A percentile compares a stretch with the other conserved stretches of the same genome.
phyloP scores from a whole-genome alignment of 1,139 yeast genomes.

The Diutina pseudorugosa region DNA sequence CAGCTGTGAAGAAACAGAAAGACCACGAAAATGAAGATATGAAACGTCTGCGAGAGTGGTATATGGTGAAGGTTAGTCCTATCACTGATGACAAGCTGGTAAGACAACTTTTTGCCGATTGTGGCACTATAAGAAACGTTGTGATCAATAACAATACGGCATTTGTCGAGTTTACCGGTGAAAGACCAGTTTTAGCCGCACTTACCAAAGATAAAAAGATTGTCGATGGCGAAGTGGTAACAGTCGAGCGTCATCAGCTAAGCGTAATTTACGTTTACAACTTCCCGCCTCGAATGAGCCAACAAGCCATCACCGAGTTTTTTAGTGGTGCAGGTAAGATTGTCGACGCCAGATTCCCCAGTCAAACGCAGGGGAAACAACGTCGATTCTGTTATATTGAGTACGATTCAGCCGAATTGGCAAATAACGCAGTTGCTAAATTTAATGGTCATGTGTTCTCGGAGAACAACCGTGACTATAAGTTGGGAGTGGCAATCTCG shows the following conservation, averaged over 20 bases:
- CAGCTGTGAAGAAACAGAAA: not conserved
- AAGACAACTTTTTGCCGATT: not conserved
- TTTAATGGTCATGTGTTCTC: not conserved
- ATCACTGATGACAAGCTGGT: not conserved
- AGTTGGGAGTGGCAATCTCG: not conserved
- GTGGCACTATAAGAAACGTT: not conserved
- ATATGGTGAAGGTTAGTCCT: not conserved
- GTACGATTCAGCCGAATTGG: not conserved
- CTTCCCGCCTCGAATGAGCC: not conserved
- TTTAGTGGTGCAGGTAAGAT: not conserved
- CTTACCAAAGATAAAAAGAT: not conserved
- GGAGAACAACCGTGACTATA: not conserved
- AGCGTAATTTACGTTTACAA: not conserved
- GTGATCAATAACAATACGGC: not conserved
- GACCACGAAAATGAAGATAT: not conserved
- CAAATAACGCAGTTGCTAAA: not conserved
- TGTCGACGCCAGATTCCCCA: not conserved
- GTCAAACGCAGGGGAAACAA: not conserved
- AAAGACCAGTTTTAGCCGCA: not conserved
- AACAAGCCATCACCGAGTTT: not conserved
- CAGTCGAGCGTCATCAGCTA: not conserved
- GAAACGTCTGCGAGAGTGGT: not conserved
- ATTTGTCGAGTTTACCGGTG: not conserved
- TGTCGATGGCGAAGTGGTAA: not conserved
- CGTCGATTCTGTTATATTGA: conserved; percentile 1